Percentiles rank a stretch among this genome's conserved stretches.
These are phyloP conservation scores for Kluyveromyces siamensis DNA, from an alignment of 805 yeast species.

Conservation along the genomic window DNA sequence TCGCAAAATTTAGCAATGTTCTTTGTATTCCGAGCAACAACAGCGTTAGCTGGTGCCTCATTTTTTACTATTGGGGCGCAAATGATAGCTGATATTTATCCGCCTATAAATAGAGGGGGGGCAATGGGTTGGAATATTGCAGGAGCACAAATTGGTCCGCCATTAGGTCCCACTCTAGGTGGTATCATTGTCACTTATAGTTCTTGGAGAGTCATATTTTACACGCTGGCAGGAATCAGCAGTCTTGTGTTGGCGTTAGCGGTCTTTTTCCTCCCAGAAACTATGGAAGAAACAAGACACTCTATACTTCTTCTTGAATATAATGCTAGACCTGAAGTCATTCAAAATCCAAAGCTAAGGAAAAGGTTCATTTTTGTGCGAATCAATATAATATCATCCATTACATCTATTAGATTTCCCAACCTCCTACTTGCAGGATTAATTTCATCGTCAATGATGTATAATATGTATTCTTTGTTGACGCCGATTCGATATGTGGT, in stretches of 20 bases:
- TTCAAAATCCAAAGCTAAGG: constrained; percentile 19
- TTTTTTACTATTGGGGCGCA: constrained; percentile 47
- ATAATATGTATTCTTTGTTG: constrained; percentile 42
- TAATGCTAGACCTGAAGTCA: constrained; percentile 25
- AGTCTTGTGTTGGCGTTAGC: constrained; percentile 29
- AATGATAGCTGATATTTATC: constrained; percentile 41
- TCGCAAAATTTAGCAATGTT: constrained; percentile 47
- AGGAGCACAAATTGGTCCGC: constrained; percentile 48
- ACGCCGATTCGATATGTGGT: constrained; percentile 50
- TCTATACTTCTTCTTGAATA: constrained; percentile 1
- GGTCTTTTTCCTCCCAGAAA: constrained; percentile 38
- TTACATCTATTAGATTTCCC: constrained; percentile 34
- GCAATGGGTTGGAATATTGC: constrained; percentile 41
- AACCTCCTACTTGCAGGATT: constrained; percentile 38
- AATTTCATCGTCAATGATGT: constrained; percentile 33
- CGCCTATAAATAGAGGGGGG: constrained; percentile 42
- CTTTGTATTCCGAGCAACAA: constrained; percentile 39
- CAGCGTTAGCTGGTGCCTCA: constrained; percentile 48
- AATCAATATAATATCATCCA: constrained; percentile 40
- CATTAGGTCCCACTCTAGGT: constrained; percentile 44
- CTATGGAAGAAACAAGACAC: constrained; percentile 20
- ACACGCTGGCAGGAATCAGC: constrained; percentile 39
- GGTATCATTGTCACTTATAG: constrained; percentile 44
- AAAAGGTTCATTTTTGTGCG: constrained; percentile 34
- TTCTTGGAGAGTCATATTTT: constrained; percentile 46